These are phyloP conservation scores for Diplogelasinospora grovesii DNA, from an alignment of 495 filamentous ascomycete genomes.

Conservation along the genomic window DNA sequence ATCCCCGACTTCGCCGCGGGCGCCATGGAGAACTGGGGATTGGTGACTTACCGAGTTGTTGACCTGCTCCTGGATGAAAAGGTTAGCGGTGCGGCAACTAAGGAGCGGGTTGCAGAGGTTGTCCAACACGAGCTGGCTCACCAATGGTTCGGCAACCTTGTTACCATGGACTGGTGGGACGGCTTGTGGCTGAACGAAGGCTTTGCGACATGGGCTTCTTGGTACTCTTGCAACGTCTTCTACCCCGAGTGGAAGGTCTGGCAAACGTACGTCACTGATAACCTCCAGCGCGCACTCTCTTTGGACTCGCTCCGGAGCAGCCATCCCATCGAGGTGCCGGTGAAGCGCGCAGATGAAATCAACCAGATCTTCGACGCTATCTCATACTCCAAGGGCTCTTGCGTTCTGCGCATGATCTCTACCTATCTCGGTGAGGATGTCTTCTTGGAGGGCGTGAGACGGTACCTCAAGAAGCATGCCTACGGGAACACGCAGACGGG, in stretches of 20 bases:
- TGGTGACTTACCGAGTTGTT: constrained; percentile 90
- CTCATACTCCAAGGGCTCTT: constrained; percentile 94
- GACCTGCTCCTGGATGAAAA: constrained; percentile 90
- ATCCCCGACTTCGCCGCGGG: constrained; percentile 90
- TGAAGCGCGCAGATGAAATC: constrained; percentile 90
- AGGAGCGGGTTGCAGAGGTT: constrained; percentile 87
- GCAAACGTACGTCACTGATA: constrained; percentile 89
- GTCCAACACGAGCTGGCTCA: constrained; percentile 97
- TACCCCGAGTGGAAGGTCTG: constrained; percentile 99
- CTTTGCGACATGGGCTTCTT: constrained; percentile 82
- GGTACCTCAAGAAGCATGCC: constrained; percentile 91
- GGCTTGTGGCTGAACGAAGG: constrained; percentile 97
- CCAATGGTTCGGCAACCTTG: constrained; percentile 98
- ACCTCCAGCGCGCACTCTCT: constrained; percentile 76
- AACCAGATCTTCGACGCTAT: constrained; percentile 99
- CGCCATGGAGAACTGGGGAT: constrained; percentile 99
- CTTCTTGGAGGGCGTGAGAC: constrained; percentile 88
- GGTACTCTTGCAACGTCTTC: constrained; percentile 71
- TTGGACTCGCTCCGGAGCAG: constrained; percentile 90
- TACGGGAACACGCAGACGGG: constrained; percentile 79
- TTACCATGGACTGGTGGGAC: constrained; percentile 99
- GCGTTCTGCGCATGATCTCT: constrained; percentile 94
- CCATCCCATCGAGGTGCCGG: constrained; percentile 95
- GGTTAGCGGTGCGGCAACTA: constrained; percentile 81
- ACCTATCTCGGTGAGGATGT: constrained; percentile 88